phyloP scores from a whole-genome alignment of 2,329 filamentous ascomycete species.

The Colletotrichum cuscutae region DNA sequence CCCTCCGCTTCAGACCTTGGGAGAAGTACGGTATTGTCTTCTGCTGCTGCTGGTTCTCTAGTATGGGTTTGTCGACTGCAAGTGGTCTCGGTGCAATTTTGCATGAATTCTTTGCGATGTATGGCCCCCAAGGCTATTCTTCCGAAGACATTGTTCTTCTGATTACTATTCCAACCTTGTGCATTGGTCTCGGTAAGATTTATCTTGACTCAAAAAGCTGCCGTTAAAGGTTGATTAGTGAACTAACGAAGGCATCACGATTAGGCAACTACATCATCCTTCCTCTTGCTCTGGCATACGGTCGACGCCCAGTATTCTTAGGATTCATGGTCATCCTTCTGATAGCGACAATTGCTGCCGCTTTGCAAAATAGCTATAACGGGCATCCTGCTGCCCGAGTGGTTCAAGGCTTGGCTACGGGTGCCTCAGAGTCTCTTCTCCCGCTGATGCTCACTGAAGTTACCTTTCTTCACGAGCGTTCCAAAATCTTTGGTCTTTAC shows the following conservation, averaged over 20 bases:
- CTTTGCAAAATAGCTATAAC: slow-evolving; percentile 44
- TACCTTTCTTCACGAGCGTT: slow-evolving; percentile 52
- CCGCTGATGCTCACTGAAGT: slow-evolving; percentile 51
- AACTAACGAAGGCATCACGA: not conserved
- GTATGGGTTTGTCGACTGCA: slow-evolving; percentile 55
- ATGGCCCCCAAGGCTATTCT: slow-evolving; percentile 40
- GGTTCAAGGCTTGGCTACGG: slow-evolving; percentile 48
- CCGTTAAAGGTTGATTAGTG: not conserved
- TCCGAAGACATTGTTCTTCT: slow-evolving; percentile 44
- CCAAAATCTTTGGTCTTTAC: slow-evolving; percentile 48
- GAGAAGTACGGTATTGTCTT: slow-evolving; percentile 37
- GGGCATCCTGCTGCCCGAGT: slow-evolving; percentile 50
- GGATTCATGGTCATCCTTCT: slow-evolving; percentile 44
- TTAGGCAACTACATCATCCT: slow-evolving; percentile 48
- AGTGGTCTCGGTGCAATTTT: slow-evolving; percentile 58
- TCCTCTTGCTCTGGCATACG: slow-evolving; percentile 49
- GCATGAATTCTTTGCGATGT: slow-evolving; percentile 45
- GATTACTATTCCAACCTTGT: slow-evolving; percentile 49
- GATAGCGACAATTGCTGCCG: slow-evolving; percentile 46
- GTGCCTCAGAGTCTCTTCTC: slow-evolving; percentile 51
- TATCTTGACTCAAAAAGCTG: too few species aligned
- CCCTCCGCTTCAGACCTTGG: slow-evolving; percentile 40
- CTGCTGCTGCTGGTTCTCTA: slow-evolving; percentile 44
- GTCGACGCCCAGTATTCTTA: slow-evolving; percentile 49
- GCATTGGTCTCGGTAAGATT: slow-evolving; percentile 46